phyloP scores from a whole-genome alignment of 306 rosid species.

The Corylus americana region DNA sequence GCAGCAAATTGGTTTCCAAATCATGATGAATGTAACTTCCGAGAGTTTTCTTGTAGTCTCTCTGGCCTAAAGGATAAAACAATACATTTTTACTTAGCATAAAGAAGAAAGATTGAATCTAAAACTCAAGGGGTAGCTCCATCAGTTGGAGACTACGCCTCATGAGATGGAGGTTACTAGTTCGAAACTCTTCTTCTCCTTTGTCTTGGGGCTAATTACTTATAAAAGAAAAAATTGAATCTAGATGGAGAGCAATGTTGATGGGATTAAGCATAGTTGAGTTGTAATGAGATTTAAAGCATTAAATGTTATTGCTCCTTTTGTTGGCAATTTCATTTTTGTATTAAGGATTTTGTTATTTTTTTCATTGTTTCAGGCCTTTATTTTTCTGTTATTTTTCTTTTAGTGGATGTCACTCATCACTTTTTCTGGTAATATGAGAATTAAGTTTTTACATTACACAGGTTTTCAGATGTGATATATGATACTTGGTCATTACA shows the following conservation, averaged over 20 bases:
- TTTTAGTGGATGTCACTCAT: background rate
- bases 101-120: background rate
- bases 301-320: too few species aligned
- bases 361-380: background rate
- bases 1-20: background rate
- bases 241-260: too few species aligned
- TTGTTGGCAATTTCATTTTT: background rate
- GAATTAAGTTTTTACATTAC: background rate
- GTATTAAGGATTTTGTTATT: background rate
- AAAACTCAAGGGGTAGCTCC: too few species aligned
- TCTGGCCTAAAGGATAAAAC: background rate
- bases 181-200: too few species aligned
- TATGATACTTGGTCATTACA: background rate
- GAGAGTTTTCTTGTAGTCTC: background rate
- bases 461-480: background rate
- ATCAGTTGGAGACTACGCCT: too few species aligned
- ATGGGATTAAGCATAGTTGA: too few species aligned
- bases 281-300: too few species aligned
- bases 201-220: too few species aligned
- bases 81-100: background rate
- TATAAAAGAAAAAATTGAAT: too few species aligned
- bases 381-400: background rate
- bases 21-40: too few species aligned
- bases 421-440: background rate
- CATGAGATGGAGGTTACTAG: too few species aligned